Conservation (phyloP, 768 basidiomycete genomes). For the Hericium erinaceus region DNA sequence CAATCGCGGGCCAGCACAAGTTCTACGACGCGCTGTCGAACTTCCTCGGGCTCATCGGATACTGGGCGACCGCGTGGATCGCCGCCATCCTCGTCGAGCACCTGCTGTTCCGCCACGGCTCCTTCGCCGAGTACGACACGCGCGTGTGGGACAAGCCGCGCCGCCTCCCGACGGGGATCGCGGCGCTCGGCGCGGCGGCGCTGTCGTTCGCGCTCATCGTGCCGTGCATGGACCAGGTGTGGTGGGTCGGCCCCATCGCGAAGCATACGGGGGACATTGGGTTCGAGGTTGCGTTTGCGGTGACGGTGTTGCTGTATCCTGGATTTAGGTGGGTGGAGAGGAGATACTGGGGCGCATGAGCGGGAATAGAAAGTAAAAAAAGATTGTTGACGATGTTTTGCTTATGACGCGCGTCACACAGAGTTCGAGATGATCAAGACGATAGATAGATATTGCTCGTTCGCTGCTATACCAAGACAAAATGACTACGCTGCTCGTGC, state of each 20-base stretch:
- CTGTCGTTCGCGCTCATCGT: conserved; percentile 49
- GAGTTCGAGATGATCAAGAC: no score
- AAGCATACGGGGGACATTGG: conserved; percentile 60
- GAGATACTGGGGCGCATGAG: conserved; percentile 1
- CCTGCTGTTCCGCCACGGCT: conserved; percentile 46
- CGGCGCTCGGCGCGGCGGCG: conserved; percentile 44
- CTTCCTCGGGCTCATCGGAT: conserved; percentile 54
- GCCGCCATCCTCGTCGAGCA: conserved; percentile 61
- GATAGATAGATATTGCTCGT: no score
- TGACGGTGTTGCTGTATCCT: conserved; percentile 40
- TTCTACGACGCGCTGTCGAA: conserved; percentile 59
- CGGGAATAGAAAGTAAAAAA: neutral
- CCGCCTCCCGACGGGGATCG: conserved; percentile 50
- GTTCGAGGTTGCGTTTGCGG: conserved; percentile 48
- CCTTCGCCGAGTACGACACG: conserved; percentile 40
- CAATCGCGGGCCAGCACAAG: conserved; percentile 57
- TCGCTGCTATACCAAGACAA: no score
- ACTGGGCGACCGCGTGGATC: conserved; percentile 38
- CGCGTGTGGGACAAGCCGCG: conserved; percentile 44
- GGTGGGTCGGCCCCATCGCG: conserved; percentile 66
- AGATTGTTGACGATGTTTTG: no score
- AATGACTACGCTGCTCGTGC: no score
- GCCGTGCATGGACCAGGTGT: conserved; percentile 62
- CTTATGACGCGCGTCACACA: no score
- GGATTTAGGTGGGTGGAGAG: conserved; percentile 36